phyloP scores from a whole-genome alignment of 2,329 filamentous ascomycete genomes.

The Xylaria sp. region DNA sequence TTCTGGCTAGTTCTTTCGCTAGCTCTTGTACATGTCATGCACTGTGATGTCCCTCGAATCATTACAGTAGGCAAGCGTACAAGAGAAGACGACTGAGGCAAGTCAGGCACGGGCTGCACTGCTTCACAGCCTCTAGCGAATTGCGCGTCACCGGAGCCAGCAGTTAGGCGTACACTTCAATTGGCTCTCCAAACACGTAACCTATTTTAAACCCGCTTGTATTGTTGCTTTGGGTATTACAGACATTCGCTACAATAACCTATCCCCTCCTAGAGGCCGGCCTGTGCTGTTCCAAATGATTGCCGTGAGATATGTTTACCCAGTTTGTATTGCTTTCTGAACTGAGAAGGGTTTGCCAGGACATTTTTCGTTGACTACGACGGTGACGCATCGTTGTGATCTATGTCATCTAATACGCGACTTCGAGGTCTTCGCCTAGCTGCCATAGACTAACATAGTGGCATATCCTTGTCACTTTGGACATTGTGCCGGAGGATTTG shows the following conservation, averaged over 20 bases:
- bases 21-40: not conserved
- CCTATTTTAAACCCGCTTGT: not conserved
- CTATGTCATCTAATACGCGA: not conserved
- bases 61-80: not conserved
- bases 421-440: not conserved
- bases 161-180: not conserved
- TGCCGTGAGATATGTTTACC: not conserved
- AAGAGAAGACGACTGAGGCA: not conserved
- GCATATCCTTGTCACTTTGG: not conserved
- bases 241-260: too few species aligned
- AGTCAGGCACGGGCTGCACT: not conserved
- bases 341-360: too few species aligned
- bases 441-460: not conserved
- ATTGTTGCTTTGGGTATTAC: too few species aligned
- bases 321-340: too few species aligned
- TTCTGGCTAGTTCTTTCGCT: not conserved
- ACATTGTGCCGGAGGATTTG: not conserved
- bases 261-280: not conserved
- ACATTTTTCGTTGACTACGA: not conserved
- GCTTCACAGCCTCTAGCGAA: not conserved
- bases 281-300: not conserved
- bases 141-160: not conserved
- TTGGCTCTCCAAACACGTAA: not conserved
- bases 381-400: not conserved
- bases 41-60: not conserved